phyloP scores from a whole-genome alignment of 345 rosid genomes.

The Populus euphratica region DNA sequence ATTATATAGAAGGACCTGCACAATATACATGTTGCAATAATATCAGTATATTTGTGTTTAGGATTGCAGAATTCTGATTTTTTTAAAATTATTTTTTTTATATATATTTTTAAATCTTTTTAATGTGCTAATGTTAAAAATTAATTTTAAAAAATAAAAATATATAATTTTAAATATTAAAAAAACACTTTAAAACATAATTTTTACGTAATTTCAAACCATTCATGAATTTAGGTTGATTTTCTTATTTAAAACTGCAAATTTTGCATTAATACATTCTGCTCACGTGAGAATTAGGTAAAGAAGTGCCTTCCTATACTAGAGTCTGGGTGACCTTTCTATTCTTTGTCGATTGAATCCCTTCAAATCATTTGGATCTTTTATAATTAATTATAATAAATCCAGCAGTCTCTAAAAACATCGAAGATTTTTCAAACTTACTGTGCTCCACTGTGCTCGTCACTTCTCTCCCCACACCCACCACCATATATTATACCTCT shows the following conservation, averaged over 20 bases:
- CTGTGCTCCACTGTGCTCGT: background rate
- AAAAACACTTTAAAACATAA: no score
- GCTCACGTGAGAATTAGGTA: background rate
- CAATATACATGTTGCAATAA: no score
- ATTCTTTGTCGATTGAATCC: background rate
- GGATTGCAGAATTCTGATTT: no score
- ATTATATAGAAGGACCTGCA: no score
- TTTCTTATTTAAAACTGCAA: background rate
- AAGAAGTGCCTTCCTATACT: background rate
- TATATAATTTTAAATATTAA: no score
- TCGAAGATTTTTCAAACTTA: background rate
- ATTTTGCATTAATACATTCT: background rate
- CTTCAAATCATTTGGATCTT: background rate
- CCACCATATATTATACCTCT: background rate
- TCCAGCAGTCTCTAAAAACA: background rate
- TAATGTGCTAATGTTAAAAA: no score
- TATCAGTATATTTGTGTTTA: no score
- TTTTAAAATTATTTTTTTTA: no score
- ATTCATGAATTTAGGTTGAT: background rate
- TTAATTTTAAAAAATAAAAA: no score
- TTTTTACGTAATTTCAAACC: no score
- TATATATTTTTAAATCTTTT: no score
- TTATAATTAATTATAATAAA: conserved; percentile 10
- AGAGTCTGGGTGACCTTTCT: background rate
- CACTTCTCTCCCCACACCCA: background rate